phyloP scores from a whole-genome alignment of 768 basidiomycete species.

The Tylopilus subfusipes region DNA sequence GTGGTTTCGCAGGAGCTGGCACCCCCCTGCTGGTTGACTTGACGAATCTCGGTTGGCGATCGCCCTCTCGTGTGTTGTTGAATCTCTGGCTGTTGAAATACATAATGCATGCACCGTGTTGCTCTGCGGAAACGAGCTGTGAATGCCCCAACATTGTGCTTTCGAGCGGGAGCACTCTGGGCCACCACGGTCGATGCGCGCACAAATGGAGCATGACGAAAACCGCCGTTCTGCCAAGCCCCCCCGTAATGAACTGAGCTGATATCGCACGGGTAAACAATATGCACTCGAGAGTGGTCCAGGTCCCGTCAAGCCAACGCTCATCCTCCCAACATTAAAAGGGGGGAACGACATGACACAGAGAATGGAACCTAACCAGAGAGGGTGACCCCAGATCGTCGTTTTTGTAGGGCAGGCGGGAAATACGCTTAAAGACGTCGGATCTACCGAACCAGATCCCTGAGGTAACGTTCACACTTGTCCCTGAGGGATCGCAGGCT shows the following conservation, averaged over 20 bases:
- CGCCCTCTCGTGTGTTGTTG: conserved; percentile 9
- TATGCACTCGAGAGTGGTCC: conserved; percentile 1
- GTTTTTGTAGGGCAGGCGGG: background rate
- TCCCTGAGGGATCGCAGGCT: conserved; percentile 3
- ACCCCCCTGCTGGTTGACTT: background rate
- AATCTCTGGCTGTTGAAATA: conserved; percentile 4
- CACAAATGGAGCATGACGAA: conserved; percentile 19
- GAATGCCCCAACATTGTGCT: background rate
- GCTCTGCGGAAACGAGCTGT: conserved; percentile 2
- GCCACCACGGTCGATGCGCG: conserved; percentile 4
- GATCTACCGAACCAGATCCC: conserved; percentile 20
- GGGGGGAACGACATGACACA: background rate
- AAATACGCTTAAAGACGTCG: conserved; percentile 6
- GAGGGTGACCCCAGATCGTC: conserved; percentile 17
- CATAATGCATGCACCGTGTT: conserved; percentile 8
- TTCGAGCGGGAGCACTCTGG: background rate
- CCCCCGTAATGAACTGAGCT: conserved; percentile 22
- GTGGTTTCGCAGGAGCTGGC: conserved; percentile 19
- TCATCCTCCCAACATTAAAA: conserved; percentile 1
- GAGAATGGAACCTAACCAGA: conserved; percentile 19
- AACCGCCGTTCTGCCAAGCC: conserved; percentile 16
- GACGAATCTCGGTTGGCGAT: conserved; percentile 25
- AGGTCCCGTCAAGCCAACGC: too few species aligned
- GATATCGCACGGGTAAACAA: conserved; percentile 17
- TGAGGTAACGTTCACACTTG: conserved; percentile 8